Base-by-base conservation (phyloP, 208 protist species). In the Entamoeba moshkovskii region DNA sequence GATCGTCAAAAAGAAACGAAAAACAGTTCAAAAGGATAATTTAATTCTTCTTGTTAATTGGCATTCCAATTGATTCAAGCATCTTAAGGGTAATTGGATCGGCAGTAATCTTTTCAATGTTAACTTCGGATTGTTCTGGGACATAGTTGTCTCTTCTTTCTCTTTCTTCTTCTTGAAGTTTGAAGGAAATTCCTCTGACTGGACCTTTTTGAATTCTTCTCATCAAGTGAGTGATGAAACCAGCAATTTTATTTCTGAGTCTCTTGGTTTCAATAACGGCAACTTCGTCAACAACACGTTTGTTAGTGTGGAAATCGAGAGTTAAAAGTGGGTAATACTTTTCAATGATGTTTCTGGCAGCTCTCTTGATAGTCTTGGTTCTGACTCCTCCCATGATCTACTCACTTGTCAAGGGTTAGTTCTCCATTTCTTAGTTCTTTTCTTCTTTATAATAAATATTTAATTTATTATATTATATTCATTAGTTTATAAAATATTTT, bases 151-250 rank as follows among this genome's bases (percentile, higher is more conserved):
- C 99, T 96, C 98, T 97, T 95, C 98, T 97, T 97, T 99, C 99
- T 95, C 99, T 98, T 97, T 99, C 99, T 97, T 99, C 99, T 97
- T 99, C 99, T 97, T 99, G 99, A 16, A 99, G 98, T 97, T 99
- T 99, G 95, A 99, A 98, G 92, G 99, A 99, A 95, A 99, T 99
- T 95, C 99, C 99, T 94, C 98, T 98, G 66, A 99, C 99, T 93
- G 98, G 98, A 93, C 98, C 96, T 22, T 95, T 94, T 92, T 97
- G 96, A 91, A 99, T 98, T 95, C 98, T 97, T 97, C 98, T 98
- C 98, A 99, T 99, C 95, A 99, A 97, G 96, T 99, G 98, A 85
- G 95, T 96, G 45, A 46, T 91, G 48, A 93, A 95, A 66, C 94
- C 94, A 66, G 95, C 94, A 66, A 96, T 93, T 93, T 99, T 99